phyloP scores from a whole-genome alignment of 1,284 basidiomycete genomes.

The Sporisorium sorghi region DNA sequence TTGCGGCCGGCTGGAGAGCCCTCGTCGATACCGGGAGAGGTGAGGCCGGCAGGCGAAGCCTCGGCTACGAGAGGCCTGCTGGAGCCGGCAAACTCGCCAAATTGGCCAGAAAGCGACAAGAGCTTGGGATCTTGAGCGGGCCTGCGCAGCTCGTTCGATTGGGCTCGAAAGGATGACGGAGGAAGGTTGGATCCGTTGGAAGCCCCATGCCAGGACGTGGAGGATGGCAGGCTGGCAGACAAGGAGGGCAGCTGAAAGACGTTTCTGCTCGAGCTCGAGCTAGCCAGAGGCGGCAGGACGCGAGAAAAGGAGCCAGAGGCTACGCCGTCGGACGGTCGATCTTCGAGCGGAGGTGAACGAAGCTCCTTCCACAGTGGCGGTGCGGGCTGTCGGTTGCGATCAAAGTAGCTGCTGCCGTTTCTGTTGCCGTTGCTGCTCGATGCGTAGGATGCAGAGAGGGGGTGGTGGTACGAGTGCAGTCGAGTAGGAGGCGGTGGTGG shows the following conservation, averaged over 20 bases:
- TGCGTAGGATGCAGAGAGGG: conserved; percentile 44
- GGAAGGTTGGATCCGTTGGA: conserved; percentile 4
- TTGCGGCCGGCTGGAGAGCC: conserved; percentile 36
- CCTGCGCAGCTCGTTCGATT: conserved; percentile 9
- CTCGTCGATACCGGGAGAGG: conserved; percentile 26
- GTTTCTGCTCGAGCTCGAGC: conserved; percentile 21
- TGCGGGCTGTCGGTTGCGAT: conserved; percentile 29
- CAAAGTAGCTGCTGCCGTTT: conserved; percentile 18
- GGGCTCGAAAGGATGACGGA: conserved; percentile 11
- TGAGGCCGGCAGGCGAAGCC: conserved; percentile 7
- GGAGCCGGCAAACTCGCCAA: conserved; percentile 13
- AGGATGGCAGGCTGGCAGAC: conserved; percentile 36
- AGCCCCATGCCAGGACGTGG: conserved; percentile 32
- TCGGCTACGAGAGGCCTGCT: conserved; percentile 8
- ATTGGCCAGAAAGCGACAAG: conserved; percentile 24
- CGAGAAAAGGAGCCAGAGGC: conserved; percentile 34
- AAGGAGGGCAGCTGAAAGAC: conserved; percentile 43
- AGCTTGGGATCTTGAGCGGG: conserved; percentile 20
- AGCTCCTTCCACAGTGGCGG: conserved; percentile 31
- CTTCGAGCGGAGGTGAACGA: conserved; percentile 38
- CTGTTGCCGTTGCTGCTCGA: conserved; percentile 12
- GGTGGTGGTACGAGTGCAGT: conserved; percentile 47
- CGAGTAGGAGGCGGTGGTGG: conserved; percentile 40
- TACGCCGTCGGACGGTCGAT: conserved; percentile 23
- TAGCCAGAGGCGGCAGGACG: conserved; percentile 31